Conservation (phyloP, 768 basidiomycete species). For the Pulveroboletus sp. region DNA sequence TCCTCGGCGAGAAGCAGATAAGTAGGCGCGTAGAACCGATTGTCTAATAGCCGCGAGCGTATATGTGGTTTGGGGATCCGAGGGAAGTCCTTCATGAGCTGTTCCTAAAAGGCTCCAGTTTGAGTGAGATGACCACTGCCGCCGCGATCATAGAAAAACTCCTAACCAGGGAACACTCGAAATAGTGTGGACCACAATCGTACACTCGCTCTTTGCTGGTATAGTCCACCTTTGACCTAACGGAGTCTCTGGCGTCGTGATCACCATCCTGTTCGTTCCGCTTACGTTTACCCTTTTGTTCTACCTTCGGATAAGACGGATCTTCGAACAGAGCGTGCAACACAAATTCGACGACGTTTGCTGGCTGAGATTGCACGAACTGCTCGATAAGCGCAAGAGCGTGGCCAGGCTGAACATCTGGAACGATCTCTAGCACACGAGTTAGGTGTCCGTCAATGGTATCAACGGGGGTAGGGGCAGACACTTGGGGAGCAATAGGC, state of each 20-base stretch:
- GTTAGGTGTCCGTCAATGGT: slow-evolving; percentile 34
- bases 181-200: slow-evolving; percentile 43
- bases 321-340: slow-evolving; percentile 62
- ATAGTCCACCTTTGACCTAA: slow-evolving; percentile 53
- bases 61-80: slow-evolving; percentile 52
- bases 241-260: slow-evolving; percentile 20
- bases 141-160: neutral
- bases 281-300: slow-evolving; percentile 45
- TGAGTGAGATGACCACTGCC: neutral
- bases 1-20: slow-evolving; percentile 47
- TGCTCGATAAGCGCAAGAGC: slow-evolving; percentile 44
- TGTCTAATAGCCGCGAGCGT: slow-evolving; percentile 34
- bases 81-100: slow-evolving; percentile 55
- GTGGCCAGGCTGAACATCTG: slow-evolving; percentile 61
- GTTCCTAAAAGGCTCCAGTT: slow-evolving; percentile 33
- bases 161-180: slow-evolving; percentile 47
- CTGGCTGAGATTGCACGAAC: slow-evolving; percentile 33
- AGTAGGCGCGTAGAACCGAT: slow-evolving; percentile 62
- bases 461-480: slow-evolving; percentile 11
- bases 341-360: slow-evolving; percentile 46
- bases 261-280: slow-evolving; percentile 28
- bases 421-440: slow-evolving; percentile 62
- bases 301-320: slow-evolving; percentile 51
- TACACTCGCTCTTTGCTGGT: slow-evolving; percentile 40
- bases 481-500: slow-evolving; percentile 5